Conservation (phyloP, 208 protist species). For the Kentomonas sorsogonicus region DNA sequence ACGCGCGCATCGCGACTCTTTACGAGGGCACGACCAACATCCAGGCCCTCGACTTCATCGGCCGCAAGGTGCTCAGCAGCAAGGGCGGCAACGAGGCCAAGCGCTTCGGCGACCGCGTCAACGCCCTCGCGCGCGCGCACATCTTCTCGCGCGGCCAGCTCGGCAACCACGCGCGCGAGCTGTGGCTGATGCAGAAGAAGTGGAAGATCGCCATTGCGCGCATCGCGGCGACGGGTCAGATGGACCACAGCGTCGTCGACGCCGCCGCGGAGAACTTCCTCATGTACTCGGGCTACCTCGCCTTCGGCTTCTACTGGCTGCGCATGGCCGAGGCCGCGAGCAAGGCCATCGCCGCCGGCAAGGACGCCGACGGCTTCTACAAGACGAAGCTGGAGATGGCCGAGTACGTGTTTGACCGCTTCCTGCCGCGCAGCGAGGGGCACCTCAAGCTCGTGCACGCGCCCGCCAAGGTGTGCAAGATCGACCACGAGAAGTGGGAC, state of each 20-base stretch:
- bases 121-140: conserved; percentile 22
- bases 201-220: conserved; percentile 46
- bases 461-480: conserved; percentile 25
- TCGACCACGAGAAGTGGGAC: conserved; percentile 52
- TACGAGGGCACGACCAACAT: conserved; percentile 85
- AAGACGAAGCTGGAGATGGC: conserved; percentile 75
- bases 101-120: conserved; percentile 35
- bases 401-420: conserved; percentile 62
- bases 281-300: conserved; percentile 79
- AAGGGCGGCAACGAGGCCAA: conserved; percentile 40
- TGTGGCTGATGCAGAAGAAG: conserved; percentile 65
- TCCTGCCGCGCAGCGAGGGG: conserved; percentile 50
- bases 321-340: conserved; percentile 70
- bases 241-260: conserved; percentile 37
- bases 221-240: conserved; percentile 38
- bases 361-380: conserved; percentile 78
- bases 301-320: conserved; percentile 82
- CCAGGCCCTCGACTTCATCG: conserved; percentile 85
- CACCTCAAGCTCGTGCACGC: conserved; percentile 61
- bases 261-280: conserved; percentile 67
- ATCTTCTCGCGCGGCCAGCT: conserved; percentile 36
- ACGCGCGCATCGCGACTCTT: conserved; percentile 63
- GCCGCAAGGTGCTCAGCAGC: conserved; percentile 66
- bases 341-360: conserved; percentile 40
- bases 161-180: conserved; percentile 25